Evolutionary conservation across 345 rosid species (phyloP), one percentile per base, ranked within the genome.

Genomic region (Zanthoxylum bungeanum): DNA sequence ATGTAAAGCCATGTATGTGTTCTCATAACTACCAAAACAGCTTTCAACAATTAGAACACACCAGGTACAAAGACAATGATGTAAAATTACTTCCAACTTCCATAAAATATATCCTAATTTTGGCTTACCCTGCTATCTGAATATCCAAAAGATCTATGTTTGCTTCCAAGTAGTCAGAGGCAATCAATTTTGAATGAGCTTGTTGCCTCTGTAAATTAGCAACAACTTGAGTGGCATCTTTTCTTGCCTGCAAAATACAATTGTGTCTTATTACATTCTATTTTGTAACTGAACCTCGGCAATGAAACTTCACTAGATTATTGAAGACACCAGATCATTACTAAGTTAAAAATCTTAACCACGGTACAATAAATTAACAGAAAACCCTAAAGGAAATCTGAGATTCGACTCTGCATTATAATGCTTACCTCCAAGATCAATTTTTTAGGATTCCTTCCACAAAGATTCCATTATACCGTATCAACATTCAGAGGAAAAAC

Each of bases 141-240:
- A 81, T 82, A 77, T 93, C 98, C 83, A 95, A 83, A 73, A 95
- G 98, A 83, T 95, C 96, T 0, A 86, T 80, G 50, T 92, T 91
- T 47, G 88, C 85, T 77, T 93, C 99, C 68, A 95, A 79, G 84
- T 91, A 92, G 47, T 92, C 97, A 75, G 97, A 95, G 2, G 98
- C 96, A 80, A 95, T 95, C 89, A 95, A 74, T 65, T 90, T 82
- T 9, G 93, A 92, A 1, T 92, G 81, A 72, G 93, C 98, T 84
- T 91, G 99, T 52, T 93, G 99, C 77, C 99, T 80, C 78, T 93
- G 99, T 66, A 95, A 82, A 85, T 95, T 95, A 39, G 99, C 99
- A 65, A 93, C 96, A 75, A 95, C 93, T 83, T 92, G 98, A 27
- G 99, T 95, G 71, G 94, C 97, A 88, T 95, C 99, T 84, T 91